Evolutionary conservation across 2,329 filamentous ascomycete genomes (phyloP), one percentile per base, ranked within the genome.

Genomic region (Botrytis fragariae): DNA sequence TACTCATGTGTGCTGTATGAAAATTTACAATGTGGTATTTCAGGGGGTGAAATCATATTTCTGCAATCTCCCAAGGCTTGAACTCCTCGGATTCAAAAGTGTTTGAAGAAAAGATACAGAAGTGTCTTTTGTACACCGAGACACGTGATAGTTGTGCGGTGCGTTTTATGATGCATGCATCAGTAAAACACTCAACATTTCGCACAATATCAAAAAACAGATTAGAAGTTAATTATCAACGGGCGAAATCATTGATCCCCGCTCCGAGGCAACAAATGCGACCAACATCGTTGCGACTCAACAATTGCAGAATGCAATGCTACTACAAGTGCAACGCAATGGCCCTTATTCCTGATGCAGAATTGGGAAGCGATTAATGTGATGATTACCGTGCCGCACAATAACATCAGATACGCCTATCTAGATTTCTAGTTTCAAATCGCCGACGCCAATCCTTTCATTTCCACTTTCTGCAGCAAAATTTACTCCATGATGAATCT

Each of bases 281-380:
- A 18, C 32, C 44, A 10, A 51, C 25, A 42, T 25, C 35, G 35
- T 39, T 42, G 12, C 35, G 29, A 42, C 10, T 42, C 9, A 42
- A 14, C 18, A 39, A 51, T 68, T 42, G 25, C 29, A 57, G 45
- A 68, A 68, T 32, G 62, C 62, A 65, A 48, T 65, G 64, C 48
- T 54, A 68, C 48, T 18, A 10, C 18, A 67, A 12, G 9, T 5
- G 62, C 42, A 22, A 10, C 62, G 6, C 42, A 45, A 48, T 4
- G 9, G 44, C 5, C 9, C 29, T 6, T 64, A 8, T 14, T 64
- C 3, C 5, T 54, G 25, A 54, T 16, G n/a, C 51, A 16, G 51
- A 10, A 39, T 14, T 37, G 29, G 25, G 44, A 32, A 65, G 44
- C 12, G 44, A 51, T 65, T 51, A 20, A 35, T 65, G 29, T 32